Conservation (phyloP, 345 rosid genomes). For the Theobroma cacao region DNA sequence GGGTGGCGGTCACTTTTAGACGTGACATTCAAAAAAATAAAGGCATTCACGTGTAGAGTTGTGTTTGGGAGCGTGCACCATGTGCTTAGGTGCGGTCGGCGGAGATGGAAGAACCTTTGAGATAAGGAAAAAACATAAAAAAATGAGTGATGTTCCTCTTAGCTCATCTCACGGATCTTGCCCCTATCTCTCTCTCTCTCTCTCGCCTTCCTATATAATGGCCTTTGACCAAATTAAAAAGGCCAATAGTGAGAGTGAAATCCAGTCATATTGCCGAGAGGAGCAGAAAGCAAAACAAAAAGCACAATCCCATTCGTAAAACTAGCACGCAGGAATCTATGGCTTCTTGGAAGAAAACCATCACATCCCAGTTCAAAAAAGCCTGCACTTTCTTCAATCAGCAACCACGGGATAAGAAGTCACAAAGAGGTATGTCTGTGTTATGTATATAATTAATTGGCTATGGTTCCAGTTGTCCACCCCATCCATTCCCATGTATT, state of each 20-base stretch:
- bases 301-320: background rate
- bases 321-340: background rate
- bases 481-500: background rate
- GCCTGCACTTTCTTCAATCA: slow-evolving; percentile 83
- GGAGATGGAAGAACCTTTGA: slow-evolving; percentile 12
- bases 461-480: background rate
- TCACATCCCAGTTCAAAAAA: slow-evolving; percentile 61
- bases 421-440: slow-evolving; percentile 35
- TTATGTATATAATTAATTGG: background rate
- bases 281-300: background rate
- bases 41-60: slow-evolving; percentile 40
- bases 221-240: background rate
- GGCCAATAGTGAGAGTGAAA: background rate
- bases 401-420: slow-evolving; percentile 42
- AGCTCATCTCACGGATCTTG: slow-evolving; percentile 81
- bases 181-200: slow-evolving; percentile 15
- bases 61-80: slow-evolving; percentile 36
- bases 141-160: slow-evolving; percentile 35
- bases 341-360: slow-evolving; percentile 24
- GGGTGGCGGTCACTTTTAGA: slow-evolving; percentile 4
- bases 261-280: background rate
- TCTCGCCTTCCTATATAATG: background rate
- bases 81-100: slow-evolving; percentile 36
- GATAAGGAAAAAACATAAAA: slow-evolving; percentile 21
- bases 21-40: slow-evolving; percentile 10